phyloP scores from a whole-genome alignment of 2,329 filamentous ascomycete species.

The Penicillium sp. region DNA sequence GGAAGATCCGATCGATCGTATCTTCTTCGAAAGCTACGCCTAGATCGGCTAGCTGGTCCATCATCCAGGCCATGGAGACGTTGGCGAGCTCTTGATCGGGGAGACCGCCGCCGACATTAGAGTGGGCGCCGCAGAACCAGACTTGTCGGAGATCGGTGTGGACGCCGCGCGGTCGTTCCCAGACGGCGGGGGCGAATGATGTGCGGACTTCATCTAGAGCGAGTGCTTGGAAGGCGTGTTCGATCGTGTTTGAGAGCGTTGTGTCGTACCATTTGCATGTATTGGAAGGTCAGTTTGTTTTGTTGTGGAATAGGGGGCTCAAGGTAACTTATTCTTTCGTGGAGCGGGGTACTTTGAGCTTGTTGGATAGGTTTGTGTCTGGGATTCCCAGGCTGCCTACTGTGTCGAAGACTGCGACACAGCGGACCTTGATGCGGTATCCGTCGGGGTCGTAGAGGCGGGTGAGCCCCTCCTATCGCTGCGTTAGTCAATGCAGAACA shows the following conservation, averaged over 20 bases:
- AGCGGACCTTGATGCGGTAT: constrained; percentile 29
- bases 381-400: constrained; percentile 37
- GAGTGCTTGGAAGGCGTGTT: constrained; percentile 38
- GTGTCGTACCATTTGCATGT: constrained; percentile 38
- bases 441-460: constrained; percentile 18
- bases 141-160: constrained; percentile 44
- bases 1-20: constrained; percentile 16
- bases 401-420: constrained; percentile 36
- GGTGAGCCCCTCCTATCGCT: constrained; percentile 11
- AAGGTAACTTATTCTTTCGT: constrained; percentile 24
- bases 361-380: constrained; percentile 21
- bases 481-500: neutral
- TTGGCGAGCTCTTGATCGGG: constrained; percentile 52
- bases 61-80: constrained; percentile 55
- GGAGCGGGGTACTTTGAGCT: constrained; percentile 18
- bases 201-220: constrained; percentile 35
- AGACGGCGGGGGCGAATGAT: constrained; percentile 34
- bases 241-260: constrained; percentile 28
- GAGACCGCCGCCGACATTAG: constrained; percentile 52
- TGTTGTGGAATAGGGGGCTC: neutral
- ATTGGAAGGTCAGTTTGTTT: constrained; percentile 9
- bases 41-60: constrained; percentile 29
- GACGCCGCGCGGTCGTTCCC: constrained; percentile 31
- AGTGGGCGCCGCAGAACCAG: constrained; percentile 53
- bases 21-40: constrained; percentile 18